phyloP scores from a whole-genome alignment of 345 rosid genomes.

The Raphanus sativus region DNA sequence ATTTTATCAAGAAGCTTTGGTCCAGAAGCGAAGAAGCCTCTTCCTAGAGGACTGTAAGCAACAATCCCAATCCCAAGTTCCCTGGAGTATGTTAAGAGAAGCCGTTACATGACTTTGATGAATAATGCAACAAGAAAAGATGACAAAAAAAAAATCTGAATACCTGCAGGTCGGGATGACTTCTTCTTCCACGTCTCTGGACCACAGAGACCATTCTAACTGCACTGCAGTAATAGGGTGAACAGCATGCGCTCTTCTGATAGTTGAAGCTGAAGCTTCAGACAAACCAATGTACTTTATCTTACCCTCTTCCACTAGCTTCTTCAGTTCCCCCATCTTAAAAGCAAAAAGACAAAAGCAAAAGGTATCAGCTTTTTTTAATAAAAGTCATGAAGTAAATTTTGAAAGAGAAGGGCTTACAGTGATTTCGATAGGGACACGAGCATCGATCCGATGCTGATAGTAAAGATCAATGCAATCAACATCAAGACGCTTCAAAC shows the following conservation, averaged over 20 bases:
- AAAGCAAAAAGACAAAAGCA: not conserved
- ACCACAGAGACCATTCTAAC: not conserved
- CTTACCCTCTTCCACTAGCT: not conserved
- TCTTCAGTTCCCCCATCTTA: not conserved
- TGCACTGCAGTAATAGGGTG: not conserved
- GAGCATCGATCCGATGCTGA: conserved; percentile 52
- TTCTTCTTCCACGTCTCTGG: not conserved
- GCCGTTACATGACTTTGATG: not conserved
- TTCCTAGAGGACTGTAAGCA: conserved; percentile 66
- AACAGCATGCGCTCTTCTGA: not conserved
- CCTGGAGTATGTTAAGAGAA: not conserved
- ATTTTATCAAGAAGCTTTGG: conserved; percentile 49
- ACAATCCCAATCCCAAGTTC: conserved; percentile 46
- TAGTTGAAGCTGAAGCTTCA: not conserved
- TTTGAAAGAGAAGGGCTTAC: conserved; percentile 5
- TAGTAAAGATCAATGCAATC: conserved; percentile 61
- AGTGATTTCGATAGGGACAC: conserved; percentile 40
- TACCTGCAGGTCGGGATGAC: not conserved
- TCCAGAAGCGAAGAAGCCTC: conserved; percentile 62
- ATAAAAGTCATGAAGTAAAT: too few relatives aligned
- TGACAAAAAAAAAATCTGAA: not conserved
- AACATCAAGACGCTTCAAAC: conserved; percentile 55
- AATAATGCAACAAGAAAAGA: not conserved
- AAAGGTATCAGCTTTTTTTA: too few relatives aligned
- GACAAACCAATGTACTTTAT: not conserved